These are phyloP conservation scores for Phaeosphaeriaceae sp. DNA, from an alignment of 2,329 filamentous ascomycete species.

Conservation along the genomic window DNA sequence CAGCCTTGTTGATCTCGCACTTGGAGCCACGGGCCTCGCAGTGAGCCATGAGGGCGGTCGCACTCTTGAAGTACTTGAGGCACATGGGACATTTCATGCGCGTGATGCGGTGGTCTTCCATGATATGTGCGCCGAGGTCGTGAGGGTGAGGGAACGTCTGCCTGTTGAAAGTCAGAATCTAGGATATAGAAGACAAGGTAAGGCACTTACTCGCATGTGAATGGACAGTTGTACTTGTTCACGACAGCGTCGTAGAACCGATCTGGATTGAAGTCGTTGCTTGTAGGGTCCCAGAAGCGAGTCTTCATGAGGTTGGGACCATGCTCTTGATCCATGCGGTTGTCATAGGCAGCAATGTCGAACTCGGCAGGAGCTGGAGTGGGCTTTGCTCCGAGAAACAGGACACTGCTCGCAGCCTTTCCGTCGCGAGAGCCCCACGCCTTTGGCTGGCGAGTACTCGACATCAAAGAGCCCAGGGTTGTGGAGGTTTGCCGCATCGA, in stretches of 20 bases:
- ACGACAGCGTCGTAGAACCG: conserved; percentile 56
- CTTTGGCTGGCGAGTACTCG: conserved; percentile 18
- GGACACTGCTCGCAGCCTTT: conserved; percentile 28
- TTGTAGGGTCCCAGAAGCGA: conserved; percentile 58
- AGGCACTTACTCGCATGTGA: conserved; percentile 58
- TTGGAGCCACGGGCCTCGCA: conserved; percentile 45
- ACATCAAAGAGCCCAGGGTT: conserved; percentile 1
- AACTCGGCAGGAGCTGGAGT: conserved; percentile 37
- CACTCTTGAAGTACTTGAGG: conserved; percentile 49
- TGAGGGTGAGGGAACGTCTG: conserved; percentile 30
- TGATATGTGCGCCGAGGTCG: conserved; percentile 48
- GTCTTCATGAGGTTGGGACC: conserved; percentile 49
- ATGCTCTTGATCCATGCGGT: conserved; percentile 31
- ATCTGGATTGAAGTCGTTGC: conserved; percentile 56
- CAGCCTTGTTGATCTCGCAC: conserved; percentile 45
- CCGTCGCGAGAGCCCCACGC: conserved; percentile 29
- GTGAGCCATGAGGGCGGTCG: conserved; percentile 49
- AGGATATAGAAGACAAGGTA: not conserved
- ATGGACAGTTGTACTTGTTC: conserved; percentile 62
- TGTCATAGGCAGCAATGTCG: conserved; percentile 36
- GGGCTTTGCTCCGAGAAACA: conserved; percentile 47
- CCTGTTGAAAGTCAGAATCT: conserved; percentile 7
- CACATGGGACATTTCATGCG: conserved; percentile 50
- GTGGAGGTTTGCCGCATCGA: not conserved
- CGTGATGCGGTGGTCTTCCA: conserved; percentile 42